These are phyloP conservation scores for Aegilops longissima DNA, from an alignment of 176 grass and related monocot species.

Conservation along the genomic window DNA sequence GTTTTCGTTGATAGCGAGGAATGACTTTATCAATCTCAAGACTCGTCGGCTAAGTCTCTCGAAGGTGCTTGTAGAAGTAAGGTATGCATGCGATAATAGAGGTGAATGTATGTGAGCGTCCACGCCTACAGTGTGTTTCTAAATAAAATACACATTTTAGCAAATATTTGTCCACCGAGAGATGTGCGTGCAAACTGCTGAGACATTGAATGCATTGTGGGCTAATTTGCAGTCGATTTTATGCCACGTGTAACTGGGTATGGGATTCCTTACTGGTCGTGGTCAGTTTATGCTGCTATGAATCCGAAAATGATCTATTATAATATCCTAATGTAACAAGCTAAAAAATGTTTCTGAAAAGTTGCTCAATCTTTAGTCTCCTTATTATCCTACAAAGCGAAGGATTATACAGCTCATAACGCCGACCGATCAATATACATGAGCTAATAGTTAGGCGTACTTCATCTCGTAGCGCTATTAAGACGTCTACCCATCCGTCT, in stretches of 20 bases:
- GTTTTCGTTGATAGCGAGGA: too few species aligned
- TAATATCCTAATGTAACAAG: neutral
- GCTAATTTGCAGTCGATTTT: neutral
- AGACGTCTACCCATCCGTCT: slow-evolving; percentile 1
- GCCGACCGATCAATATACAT: neutral
- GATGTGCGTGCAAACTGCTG: too few species aligned
- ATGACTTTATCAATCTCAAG: too few species aligned
- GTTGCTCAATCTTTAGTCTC: neutral
- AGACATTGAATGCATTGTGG: neutral
- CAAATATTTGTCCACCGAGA: neutral
- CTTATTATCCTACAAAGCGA: neutral
- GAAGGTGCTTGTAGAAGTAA: too few species aligned
- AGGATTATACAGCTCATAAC: neutral
- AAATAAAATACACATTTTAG: neutral
- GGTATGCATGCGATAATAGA: too few species aligned
- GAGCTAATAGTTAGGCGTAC: neutral
- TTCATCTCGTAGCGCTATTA: neutral
- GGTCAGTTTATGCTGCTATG: too few species aligned
- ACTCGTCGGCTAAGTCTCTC: too few species aligned
- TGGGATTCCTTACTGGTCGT: neutral
- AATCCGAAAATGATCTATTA: neutral
- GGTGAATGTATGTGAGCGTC: too few species aligned
- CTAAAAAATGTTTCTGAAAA: neutral
- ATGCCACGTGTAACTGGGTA: neutral
- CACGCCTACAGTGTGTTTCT: too few species aligned